phyloP scores from a whole-genome alignment of 1,139 yeast genomes.

The Magnusiomyces suaveolens region DNA sequence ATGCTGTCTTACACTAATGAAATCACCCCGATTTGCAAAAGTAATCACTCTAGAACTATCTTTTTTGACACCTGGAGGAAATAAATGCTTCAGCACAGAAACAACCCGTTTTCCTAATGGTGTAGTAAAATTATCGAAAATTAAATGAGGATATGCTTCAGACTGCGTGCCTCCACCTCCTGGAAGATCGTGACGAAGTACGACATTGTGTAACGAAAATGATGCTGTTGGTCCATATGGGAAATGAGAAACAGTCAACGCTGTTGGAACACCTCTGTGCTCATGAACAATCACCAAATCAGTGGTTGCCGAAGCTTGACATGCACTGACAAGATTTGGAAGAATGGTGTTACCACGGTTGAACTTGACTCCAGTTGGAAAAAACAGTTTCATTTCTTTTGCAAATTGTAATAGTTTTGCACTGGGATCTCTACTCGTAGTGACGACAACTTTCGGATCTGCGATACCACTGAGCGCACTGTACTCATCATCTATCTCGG shows the following conservation, averaged over 20 bases:
- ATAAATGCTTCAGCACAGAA: constrained; percentile 72
- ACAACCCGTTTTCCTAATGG: constrained; percentile 76
- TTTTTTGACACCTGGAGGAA: constrained; percentile 94
- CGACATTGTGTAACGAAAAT: constrained; percentile 89
- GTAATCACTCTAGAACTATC: constrained; percentile 85
- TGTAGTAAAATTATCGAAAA: constrained; percentile 84
- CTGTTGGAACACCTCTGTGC: constrained; percentile 96
- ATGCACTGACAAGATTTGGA: constrained; percentile 76
- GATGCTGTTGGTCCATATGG: constrained; percentile 98
- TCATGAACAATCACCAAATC: constrained; percentile 85
- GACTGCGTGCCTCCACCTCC: constrained; percentile 71
- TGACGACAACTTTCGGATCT: constrained; percentile 88
- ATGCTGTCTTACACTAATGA: constrained; percentile 88
- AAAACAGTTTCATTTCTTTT: constrained; percentile 78
- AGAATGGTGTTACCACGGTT: constrained; percentile 90
- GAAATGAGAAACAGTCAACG: constrained; percentile 83
- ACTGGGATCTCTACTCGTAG: constrained; percentile 89
- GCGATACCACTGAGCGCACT: constrained; percentile 74
- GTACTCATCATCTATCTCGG: constrained; percentile 75
- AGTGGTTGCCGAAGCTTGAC: constrained; percentile 65
- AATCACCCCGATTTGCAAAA: constrained; percentile 84
- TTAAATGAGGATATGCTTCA: constrained; percentile 87
- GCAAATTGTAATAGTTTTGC: constrained; percentile 80
- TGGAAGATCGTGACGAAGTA: constrained; percentile 82
- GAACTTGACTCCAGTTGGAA: constrained; percentile 80